Conservation (phyloP, 2,329 filamentous ascomycete genomes). For the Nothomitra cinnamomea region DNA sequence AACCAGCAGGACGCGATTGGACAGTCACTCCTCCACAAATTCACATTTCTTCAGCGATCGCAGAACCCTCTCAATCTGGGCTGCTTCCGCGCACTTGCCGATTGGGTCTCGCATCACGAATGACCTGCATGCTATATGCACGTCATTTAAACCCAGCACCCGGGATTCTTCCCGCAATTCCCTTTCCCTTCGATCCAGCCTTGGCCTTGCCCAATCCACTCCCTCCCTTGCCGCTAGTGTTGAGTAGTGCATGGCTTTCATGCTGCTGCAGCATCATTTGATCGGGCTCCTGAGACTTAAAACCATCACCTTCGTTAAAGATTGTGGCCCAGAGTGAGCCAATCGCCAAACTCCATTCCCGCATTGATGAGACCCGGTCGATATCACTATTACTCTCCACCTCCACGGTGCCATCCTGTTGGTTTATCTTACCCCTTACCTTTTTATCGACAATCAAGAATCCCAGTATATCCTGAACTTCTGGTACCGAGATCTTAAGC, state of each 20-base stretch:
- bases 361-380: slow-evolving; percentile 56
- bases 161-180: slow-evolving; percentile 4
- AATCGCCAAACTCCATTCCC: slow-evolving; percentile 55
- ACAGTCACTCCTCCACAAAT: not conserved
- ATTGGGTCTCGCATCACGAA: slow-evolving; percentile 3
- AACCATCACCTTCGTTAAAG: slow-evolving; percentile 63
- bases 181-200: slow-evolving; percentile 3
- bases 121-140: not conserved
- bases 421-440: slow-evolving; percentile 75
- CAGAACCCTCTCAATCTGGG: not conserved
- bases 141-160: slow-evolving; percentile 4
- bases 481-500: slow-evolving; percentile 66
- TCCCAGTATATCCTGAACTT: slow-evolving; percentile 90
- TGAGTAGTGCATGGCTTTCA: not conserved
- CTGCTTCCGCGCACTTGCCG: not conserved
- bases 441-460: slow-evolving; percentile 85
- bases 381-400: slow-evolving; percentile 59
- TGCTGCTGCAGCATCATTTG: slow-evolving; percentile 1
- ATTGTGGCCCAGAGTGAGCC: slow-evolving; percentile 51
- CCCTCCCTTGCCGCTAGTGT: not conserved
- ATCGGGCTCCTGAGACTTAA: slow-evolving; percentile 22
- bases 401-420: slow-evolving; percentile 68
- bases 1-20: slow-evolving; percentile 1
- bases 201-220: not conserved
- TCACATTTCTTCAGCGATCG: not conserved